Conservation (phyloP, 768 basidiomycete species). For the Cystofilobasidium ferigula region DNA sequence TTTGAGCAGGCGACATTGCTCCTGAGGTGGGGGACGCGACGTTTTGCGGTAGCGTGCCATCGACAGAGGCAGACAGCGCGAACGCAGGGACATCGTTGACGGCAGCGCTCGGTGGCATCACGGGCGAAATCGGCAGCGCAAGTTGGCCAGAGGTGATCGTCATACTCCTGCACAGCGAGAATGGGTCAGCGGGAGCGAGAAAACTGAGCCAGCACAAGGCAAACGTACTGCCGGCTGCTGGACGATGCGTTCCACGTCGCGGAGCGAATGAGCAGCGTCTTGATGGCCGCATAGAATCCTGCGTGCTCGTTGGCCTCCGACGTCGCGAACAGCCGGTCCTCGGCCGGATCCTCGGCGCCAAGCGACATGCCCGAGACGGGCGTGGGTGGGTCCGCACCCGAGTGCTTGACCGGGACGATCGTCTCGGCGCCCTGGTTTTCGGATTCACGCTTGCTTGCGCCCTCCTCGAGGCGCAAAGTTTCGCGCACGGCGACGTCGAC, state of each 20-base stretch:
- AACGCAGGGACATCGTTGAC: conserved; percentile 2
- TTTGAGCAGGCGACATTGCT: background rate
- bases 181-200: background rate
- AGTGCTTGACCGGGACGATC: background rate
- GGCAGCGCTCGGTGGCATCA: background rate
- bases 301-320: background rate
- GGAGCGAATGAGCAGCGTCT: background rate
- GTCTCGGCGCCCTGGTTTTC: background rate
- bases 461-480: conserved; percentile 36
- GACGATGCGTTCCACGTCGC: background rate
- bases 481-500: conserved; percentile 35
- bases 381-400: conserved; percentile 20
- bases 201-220: background rate
- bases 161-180: background rate
- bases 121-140: background rate
- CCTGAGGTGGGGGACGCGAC: background rate
- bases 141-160: background rate
- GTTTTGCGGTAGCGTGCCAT: background rate
- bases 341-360: conserved; percentile 30
- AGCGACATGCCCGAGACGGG: conserved; percentile 32
- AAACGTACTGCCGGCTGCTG: background rate
- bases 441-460: conserved; percentile 6
- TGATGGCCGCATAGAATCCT: background rate
- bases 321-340: background rate
- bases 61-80: background rate